These are phyloP conservation scores for Cladosporium sp. DNA, from an alignment of 2,329 filamentous ascomycete genomes.

Conservation along the genomic window DNA sequence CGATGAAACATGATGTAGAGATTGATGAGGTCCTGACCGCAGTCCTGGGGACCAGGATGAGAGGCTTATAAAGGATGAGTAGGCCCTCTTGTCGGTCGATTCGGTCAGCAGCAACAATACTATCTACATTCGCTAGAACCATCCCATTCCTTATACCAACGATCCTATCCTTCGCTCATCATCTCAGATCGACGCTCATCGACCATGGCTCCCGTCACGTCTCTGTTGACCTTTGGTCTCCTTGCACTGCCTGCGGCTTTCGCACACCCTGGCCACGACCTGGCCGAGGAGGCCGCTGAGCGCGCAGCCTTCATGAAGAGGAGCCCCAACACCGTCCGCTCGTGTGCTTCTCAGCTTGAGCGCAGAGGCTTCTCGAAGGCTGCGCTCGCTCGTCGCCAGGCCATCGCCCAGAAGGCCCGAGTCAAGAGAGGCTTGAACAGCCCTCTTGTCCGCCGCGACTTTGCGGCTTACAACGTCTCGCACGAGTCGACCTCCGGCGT, in stretches of 20 bases:
- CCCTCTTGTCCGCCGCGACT: constrained; percentile 29
- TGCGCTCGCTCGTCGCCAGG: constrained; percentile 28
- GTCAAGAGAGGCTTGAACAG: constrained; percentile 25
- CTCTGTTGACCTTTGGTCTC: constrained; percentile 17
- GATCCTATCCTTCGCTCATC: neutral
- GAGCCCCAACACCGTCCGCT: constrained; percentile 27
- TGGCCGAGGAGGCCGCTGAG: constrained; percentile 27
- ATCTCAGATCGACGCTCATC: neutral
- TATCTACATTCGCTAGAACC: neutral
- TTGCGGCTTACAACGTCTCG: constrained; percentile 27
- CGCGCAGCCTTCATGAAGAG: constrained; percentile 25
- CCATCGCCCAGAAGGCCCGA: constrained; percentile 25
- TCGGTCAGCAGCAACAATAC: neutral
- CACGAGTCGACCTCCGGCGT: constrained; percentile 26
- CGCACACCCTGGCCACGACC: constrained; percentile 27
- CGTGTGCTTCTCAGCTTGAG: constrained; percentile 25
- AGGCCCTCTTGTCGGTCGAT: neutral
- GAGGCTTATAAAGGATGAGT: neutral
- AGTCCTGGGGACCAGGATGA: neutral
- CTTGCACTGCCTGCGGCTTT: constrained; percentile 14
- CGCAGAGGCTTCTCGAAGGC: constrained; percentile 25
- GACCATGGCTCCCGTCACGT: constrained; percentile 6
- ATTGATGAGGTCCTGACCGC: neutral
- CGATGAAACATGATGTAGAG: neutral
- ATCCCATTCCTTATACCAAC: neutral